Base-by-base conservation (phyloP, 805 yeast genomes). In the Candida silvicultrix region DNA sequence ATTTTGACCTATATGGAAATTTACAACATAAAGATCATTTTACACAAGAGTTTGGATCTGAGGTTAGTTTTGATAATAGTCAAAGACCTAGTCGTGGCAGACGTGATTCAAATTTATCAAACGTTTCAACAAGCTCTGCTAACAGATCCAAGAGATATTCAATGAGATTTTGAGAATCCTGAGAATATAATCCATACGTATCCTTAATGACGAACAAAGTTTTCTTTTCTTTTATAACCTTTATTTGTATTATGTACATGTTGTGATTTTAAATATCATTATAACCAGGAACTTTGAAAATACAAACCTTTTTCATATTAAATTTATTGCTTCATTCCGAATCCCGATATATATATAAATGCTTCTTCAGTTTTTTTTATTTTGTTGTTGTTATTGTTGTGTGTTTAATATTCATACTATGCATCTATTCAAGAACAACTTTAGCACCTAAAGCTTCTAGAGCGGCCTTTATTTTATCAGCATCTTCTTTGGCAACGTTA, bases 401-500 rank as follows among this genome's bases (percentile, higher is more conserved):
- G 18, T 31, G 35, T 31, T 31, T 31, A 31, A 31, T 31, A 15
- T 31, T 15, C 14, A 20, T 36, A 7, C 8, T 21, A 29, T 19
- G 15, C 6, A 18, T 29, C 69, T 81, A 94, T 75, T 94, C 99
- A 65, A 94, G 74, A 48, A 80, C 57, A 62, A 94, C 78, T 78
- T 94, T 94, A 54, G 96, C 99, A 67, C 99, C 99, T 59, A 92
- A 78, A 45, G 81, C 94, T 74, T 94, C 99, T 64, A 94, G 77
- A 51, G 95, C 81, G 50, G 86, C 75, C 76, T 94, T 92, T 66
- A 94, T 85, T 78, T 90, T 89, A 62, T 92, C 97, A 55, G 98
- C 98, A 60, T 94, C 99, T 65, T 88, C 99, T 77, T 94, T 94
- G 51, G 95, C 84, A 50, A 94, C 89, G 59, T 89, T 89, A 60